A percentile compares a stretch with the other conserved stretches of the same genome.
These are phyloP conservation scores for Anisodus acutangulus DNA, from an alignment of 257 asterid species.

Conservation along the genomic window DNA sequence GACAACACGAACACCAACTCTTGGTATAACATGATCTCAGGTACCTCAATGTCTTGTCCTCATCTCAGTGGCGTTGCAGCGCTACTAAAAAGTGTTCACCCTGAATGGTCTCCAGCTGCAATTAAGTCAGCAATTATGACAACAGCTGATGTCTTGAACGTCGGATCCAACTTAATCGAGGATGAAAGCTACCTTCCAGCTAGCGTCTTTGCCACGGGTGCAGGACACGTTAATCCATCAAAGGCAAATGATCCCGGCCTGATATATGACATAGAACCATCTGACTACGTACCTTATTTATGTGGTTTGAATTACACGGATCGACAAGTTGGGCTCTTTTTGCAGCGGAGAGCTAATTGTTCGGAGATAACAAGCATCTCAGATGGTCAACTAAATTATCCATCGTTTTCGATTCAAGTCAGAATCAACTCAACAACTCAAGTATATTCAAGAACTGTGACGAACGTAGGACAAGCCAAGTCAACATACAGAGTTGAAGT, in stretches of 20 bases:
- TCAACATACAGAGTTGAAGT: conserved; percentile 35
- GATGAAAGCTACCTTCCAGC: conserved; percentile 27
- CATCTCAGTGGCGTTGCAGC: conserved; percentile 47
- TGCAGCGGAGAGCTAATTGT: conserved; percentile 28
- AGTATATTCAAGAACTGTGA: conserved; percentile 47
- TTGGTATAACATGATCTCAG: conserved; percentile 35
- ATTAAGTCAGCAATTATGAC: conserved; percentile 50
- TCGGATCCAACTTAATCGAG: not conserved
- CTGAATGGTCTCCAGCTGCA: conserved; percentile 49
- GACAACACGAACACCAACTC: not conserved
- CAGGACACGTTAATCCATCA: conserved; percentile 46
- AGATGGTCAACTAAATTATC: conserved; percentile 47
- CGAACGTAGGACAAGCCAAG: conserved; percentile 46
- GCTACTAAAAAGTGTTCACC: conserved; percentile 41
- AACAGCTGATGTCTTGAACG: conserved; percentile 28
- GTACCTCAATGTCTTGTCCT: conserved; percentile 52
- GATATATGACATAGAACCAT: conserved; percentile 34
- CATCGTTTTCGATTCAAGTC: conserved; percentile 38
- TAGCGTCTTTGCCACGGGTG: conserved; percentile 35
- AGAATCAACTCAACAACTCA: not conserved
- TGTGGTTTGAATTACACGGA: conserved; percentile 37
- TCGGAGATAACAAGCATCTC: conserved; percentile 11
- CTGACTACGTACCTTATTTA: conserved; percentile 39
- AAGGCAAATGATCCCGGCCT: conserved; percentile 46
- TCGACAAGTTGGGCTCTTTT: conserved; percentile 28